Base-by-base conservation (phyloP, 305 asterid species). In the Nicotiana rustica region DNA sequence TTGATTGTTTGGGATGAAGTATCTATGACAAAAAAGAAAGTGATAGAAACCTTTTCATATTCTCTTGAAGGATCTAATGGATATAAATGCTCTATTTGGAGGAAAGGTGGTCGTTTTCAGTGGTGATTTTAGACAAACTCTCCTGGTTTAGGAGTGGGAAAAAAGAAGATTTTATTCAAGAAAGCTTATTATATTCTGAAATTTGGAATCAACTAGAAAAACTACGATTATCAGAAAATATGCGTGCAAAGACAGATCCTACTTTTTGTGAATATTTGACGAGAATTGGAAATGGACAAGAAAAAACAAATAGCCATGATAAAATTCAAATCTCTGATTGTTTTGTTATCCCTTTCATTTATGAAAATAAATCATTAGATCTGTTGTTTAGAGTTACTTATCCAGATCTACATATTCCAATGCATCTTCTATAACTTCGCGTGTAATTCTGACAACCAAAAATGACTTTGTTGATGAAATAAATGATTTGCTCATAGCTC, bases 381-480 rank as follows among this genome's bases (percentile, higher is more conserved):
- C 12, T 7, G 1, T 5, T 85, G 3, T 13, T 12, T 14, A 17
- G 18, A 3, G 17, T 31, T 55, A 70, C 29, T 2, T 78, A 17
- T 15, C 82, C 52, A 3, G 41, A 69, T 55, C 12, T 79, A 6
- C 6, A 41, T 0, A 7, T 12, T 1, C 10, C 10, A 1, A 35
- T 35, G 4, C 60, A 4, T 3, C 10, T 18, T 44, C 21, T 5
- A n/a, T 68, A 12, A 47, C 62, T 14, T 29, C 17, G 1, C 17
- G 70, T 8, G 75, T 47, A 1, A 59, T 78, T 1, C 75, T 82
- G 1, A 35, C 82, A 0, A 31, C 41, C 0, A 67, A 38, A 41
- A 82, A 81, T 55, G 52, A 17, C 2, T 57, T 56, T 21, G 83
- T 83, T 3, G 83, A 86, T 79, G 75, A 67, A 5, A 12, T 84